phyloP scores from a whole-genome alignment of 306 rosid species.

The Astragalus glycyphyllos region DNA sequence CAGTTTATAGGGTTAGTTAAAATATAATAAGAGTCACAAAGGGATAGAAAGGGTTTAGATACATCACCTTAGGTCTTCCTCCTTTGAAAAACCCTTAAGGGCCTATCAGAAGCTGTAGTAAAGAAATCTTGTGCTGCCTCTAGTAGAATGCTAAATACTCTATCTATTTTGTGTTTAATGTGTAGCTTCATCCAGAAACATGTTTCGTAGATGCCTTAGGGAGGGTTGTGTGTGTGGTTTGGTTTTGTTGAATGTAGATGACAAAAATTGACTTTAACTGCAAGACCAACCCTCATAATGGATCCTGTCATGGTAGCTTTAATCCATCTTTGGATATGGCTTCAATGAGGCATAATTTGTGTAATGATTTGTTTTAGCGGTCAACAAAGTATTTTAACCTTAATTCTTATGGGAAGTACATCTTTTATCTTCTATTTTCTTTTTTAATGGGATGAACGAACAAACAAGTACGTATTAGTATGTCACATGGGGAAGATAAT shows the following conservation, averaged over 20 bases:
- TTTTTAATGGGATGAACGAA: not conserved
- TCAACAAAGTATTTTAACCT: constrained; percentile 3
- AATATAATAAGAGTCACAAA: too few species aligned
- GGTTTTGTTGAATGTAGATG: constrained; percentile 6
- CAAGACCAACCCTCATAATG: not conserved
- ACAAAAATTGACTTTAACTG: constrained; percentile 7
- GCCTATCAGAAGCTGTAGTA: too few species aligned
- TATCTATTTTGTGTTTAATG: constrained; percentile 16
- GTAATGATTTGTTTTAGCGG: not conserved
- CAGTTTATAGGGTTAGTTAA: too few species aligned
- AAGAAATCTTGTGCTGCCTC: constrained; percentile 21
- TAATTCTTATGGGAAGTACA: not conserved
- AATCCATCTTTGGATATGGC: not conserved
- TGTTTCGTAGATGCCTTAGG: constrained; percentile 13
- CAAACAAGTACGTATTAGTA: constrained; percentile 1
- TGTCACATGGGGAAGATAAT: not conserved
- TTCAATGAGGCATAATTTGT: constrained; percentile 5
- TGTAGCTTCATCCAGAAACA: constrained; percentile 18
- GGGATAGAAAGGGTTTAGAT: too few species aligned
- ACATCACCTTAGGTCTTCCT: too few species aligned
- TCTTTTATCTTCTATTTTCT: not conserved
- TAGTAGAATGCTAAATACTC: constrained; percentile 11
- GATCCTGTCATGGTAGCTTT: constrained; percentile 3
- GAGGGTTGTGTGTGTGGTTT: constrained; percentile 18
- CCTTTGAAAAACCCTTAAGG: too few species aligned